Evolutionary conservation across 257 asterid genomes (phyloP), one percentile per base, ranked within the genome.

Genomic region (Jacaranda copaia): DNA sequence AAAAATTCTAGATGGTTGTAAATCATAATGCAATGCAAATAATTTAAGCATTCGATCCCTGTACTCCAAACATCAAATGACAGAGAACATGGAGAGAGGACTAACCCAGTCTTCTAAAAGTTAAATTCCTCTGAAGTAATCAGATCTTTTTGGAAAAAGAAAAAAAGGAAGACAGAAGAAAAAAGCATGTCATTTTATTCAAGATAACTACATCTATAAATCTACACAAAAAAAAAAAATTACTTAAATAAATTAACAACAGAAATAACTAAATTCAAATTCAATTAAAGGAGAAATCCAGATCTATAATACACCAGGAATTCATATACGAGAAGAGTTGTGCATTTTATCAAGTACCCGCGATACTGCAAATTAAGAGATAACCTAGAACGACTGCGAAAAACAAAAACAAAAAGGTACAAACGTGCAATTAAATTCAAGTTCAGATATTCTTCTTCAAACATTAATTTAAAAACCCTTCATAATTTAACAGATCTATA

Each of bases 401-500:
- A 35, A 55, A 42, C 0, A 49, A 42, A 43, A 25, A 13, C 12
- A 56, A n/a, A 43, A 66, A 56, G 45, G 14, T 18, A 18, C 36
- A 51, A 6, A 55, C 19, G 19, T 48, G 59, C 51, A 25, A 58
- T 53, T 11, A 25, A 64, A 53, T 72, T 77, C 51, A 66, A 66
- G 35, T 18, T 39, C 32, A 64, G 25, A 42, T 25, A 68, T 19
- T 39, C 63, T 35, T 18, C 8, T 73, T 32, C 68, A 70, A n/a
- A 16, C 20, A 49, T n/a, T 46, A 74, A 42, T 59, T 65, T 25
- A 72, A 8, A 60, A 68, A 74, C 58, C 40, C 63, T 43, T 16
- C 39, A 79, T 15, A 48, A 42, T 43, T 71, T 80, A 43, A 52
- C 77, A 70, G 86, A 82, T 82, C 79, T 70, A 79, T 8, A 57